Base-by-base conservation (phyloP, 2,329 filamentous ascomycete genomes). In the Aspergillus sp. region DNA sequence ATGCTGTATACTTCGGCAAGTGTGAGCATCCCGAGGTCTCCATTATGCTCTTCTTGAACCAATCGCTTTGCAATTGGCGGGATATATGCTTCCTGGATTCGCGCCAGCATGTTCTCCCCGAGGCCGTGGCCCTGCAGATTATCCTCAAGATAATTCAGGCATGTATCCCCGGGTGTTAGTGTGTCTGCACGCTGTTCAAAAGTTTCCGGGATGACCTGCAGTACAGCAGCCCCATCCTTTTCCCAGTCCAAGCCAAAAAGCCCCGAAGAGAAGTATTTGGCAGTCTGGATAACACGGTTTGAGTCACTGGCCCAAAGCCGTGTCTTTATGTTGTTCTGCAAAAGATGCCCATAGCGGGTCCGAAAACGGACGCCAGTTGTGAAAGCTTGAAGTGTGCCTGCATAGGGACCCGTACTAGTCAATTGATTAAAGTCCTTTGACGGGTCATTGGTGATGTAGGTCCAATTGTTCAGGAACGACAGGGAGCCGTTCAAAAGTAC, bases 281-380 rank as follows among this genome's bases (percentile, higher is more conserved):
- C 79, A 7, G 80, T 80, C 39, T 80, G 75, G 45, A 80, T 74
- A 4, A 82, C 79, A 12, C 79, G 72, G 7, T 66, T 52, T 4
- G 72, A 78, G 44, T 74, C 73, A 53, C 76, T 78, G 22, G 79
- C 77, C 79, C 79, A 83, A 54, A 80, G 68, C 10, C 60, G 63
- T 1, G 65, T 70, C n/a, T 60, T 60, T 2, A 57, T 61, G 12
- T 55, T 48, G 2, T 53, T 54, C 7, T 67, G 49, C 4, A 79
- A 54, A 4, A 82, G 69, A 52, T 75, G 62, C 4, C 63, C 59
- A 60, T 82, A 83, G 5, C 76, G 71, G 2, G 77, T 78, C 12
- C 74, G 71, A 7, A 82, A 68, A 15, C 72, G 73, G 12, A 77
- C 70, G 6, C 80, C 80, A 0, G 77, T 78, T 3, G 71, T 72